Evolutionary conservation across 2,329 filamentous ascomycete genomes (phyloP), one percentile per base, ranked within the genome.

Genomic region (Colletotrichum zoysiae): DNA sequence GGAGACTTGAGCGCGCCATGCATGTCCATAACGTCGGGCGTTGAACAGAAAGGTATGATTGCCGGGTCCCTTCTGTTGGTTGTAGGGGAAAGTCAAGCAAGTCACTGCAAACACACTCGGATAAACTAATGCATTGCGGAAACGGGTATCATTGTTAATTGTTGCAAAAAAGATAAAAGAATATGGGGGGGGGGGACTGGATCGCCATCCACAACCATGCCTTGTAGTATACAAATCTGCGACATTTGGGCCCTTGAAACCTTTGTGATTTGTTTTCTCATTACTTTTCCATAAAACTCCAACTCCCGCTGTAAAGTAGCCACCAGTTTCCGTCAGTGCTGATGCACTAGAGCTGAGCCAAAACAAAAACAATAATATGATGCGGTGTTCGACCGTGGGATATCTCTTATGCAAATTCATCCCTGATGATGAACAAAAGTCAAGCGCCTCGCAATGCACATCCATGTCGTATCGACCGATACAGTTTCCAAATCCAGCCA

Each of bases 111-210:
- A 12, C 11, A 4, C 5, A 9, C 23, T 40, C 5, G 0, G 20
- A 14, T 18, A 35, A 38, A 20, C 30, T 6, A 6, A 2, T 44
- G 8, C 2, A 18, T 8, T 35, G 46, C 30, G 55, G 62, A 70
- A 66, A 60, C 58, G 67, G 62, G 67, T 70, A 66, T 70, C 67
- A 55, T 66, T 46, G n/a, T 20, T 2, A 59, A 44, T 5, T 18
- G 2, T 46, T 14, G 2, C 7, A 12, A 55, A 60, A 60, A 44
- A 44, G 5, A 8, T 8, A 9, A 42, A 42, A 42, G 1, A 42
- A 20, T n/a, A n/a, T n/a, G n/a, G n/a, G n/a, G n/a, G n/a, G n/a
- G n/a, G n/a, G n/a, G n/a, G n/a, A 44, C 40, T 6, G 5, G 33
- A 30, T 18, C 26, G 46, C 44, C 48, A 6, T 23, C 51, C 55